Conservation (phyloP, 192 early-diverging fungal genomes). For the Phlyctochytrium arcticum region DNA sequence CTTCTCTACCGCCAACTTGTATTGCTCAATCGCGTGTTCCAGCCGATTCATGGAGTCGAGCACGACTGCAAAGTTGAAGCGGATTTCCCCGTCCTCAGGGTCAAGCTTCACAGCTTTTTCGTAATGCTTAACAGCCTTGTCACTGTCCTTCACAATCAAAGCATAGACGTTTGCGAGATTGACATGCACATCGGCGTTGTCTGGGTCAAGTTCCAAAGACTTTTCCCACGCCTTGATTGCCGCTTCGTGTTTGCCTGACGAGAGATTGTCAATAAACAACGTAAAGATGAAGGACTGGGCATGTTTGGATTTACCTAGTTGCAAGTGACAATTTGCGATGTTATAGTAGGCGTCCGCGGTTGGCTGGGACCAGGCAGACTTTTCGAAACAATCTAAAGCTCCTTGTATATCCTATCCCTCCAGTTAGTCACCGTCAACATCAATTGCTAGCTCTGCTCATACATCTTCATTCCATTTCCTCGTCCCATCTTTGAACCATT, state of each 20-base stretch:
- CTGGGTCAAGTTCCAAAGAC: constrained; percentile 50
- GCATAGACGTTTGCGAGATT: constrained; percentile 64
- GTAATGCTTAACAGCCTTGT: constrained; percentile 49
- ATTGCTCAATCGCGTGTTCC: constrained; percentile 54
- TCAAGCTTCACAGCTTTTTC: constrained; percentile 53
- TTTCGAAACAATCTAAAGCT: constrained; percentile 24
- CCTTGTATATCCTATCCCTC: constrained; percentile 22
- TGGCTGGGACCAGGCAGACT: constrained; percentile 19
- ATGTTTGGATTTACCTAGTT: constrained; percentile 23
- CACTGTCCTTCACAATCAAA: constrained; percentile 40
- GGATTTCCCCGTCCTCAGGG: constrained; percentile 65
- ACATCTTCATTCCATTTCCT: constrained; percentile 25
- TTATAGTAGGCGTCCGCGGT: constrained; percentile 44
- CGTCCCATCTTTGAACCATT: constrained; percentile 27
- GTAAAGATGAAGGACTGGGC: not conserved
- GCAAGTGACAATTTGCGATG: constrained; percentile 33
- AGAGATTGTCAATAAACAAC: not conserved
- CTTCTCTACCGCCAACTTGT: constrained; percentile 43
- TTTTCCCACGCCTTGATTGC: constrained; percentile 56
- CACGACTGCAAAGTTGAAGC: constrained; percentile 57
- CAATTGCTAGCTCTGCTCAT: not conserved
- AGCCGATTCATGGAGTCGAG: constrained; percentile 55
- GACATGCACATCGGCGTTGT: constrained; percentile 61
- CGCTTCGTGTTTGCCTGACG: constrained; percentile 47
- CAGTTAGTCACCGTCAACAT: not conserved